Conservation (phyloP, 2,329 filamentous ascomycete genomes). For the Colletotrichum sp. region DNA sequence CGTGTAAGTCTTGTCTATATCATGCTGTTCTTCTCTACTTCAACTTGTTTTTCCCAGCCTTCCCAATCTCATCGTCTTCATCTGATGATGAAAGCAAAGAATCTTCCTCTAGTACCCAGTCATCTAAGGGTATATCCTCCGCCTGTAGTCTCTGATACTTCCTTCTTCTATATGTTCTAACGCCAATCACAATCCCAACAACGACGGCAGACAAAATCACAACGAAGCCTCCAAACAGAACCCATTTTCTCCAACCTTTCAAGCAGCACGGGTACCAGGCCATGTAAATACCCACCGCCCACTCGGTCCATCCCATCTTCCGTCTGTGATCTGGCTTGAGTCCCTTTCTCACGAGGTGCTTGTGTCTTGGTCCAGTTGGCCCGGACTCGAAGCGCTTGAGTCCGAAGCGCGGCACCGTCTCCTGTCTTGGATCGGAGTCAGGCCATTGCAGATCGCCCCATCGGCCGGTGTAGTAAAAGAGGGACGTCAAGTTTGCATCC, state of each 20-base stretch:
- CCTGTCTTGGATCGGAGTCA: slow-evolving; percentile 35
- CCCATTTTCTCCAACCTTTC: slow-evolving; percentile 36
- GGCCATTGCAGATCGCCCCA: slow-evolving; percentile 38
- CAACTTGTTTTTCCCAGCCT: background rate
- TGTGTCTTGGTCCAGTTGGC: slow-evolving; percentile 34
- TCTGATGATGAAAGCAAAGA: background rate
- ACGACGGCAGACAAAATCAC: background rate
- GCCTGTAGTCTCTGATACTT: slow-evolving; percentile 24
- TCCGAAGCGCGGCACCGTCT: slow-evolving; percentile 32
- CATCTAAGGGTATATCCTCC: slow-evolving; percentile 33
- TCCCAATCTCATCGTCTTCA: background rate
- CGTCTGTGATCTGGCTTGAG: slow-evolving; percentile 30
- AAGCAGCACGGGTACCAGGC: slow-evolving; percentile 36
- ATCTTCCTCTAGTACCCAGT: slow-evolving; percentile 34
- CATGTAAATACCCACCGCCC: slow-evolving; percentile 30
- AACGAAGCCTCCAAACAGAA: slow-evolving; percentile 24
- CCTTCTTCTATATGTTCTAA: slow-evolving; percentile 13
- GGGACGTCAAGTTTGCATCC: slow-evolving; percentile 33
- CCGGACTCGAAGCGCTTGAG: slow-evolving; percentile 36
- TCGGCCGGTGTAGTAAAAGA: slow-evolving; percentile 36
- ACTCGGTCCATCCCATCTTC: slow-evolving; percentile 31
- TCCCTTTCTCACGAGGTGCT: slow-evolving; percentile 36
- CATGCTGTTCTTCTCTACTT: background rate
- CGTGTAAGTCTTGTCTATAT: background rate
- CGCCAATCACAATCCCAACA: background rate